These are phyloP conservation scores for Acacia acuminata DNA, from an alignment of 306 rosid species.

Conservation along the genomic window DNA sequence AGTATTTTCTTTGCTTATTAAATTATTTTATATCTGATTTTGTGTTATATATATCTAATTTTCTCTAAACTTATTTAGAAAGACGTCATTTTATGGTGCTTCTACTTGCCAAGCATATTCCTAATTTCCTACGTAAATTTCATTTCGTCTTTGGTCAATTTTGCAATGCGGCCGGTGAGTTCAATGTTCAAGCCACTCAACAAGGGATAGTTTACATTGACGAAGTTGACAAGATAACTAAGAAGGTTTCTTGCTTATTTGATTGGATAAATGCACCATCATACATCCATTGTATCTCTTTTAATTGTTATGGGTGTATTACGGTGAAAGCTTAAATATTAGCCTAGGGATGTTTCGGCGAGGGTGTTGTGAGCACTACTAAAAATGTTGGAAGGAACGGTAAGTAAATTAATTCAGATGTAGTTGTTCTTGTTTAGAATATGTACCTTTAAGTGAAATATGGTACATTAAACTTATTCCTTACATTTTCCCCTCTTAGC, in stretches of 20 bases:
- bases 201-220: constrained; percentile 97
- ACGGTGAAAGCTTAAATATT: constrained; percentile 88
- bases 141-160: constrained; percentile 29
- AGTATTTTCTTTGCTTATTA: no score
- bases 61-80: neutral
- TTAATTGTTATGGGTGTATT: constrained; percentile 31
- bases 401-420: constrained; percentile 48
- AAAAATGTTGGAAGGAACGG: constrained; percentile 99
- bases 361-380: constrained; percentile 94
- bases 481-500: neutral
- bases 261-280: neutral
- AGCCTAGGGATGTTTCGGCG: constrained; percentile 99
- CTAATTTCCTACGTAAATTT: constrained; percentile 18
- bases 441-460: neutral
- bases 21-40: neutral
- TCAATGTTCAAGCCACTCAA: constrained; percentile 97
- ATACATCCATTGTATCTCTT: constrained; percentile 23
- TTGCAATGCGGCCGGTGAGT: constrained; percentile 76
- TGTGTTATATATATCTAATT: neutral
- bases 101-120: constrained; percentile 15
- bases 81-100: neutral
- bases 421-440: constrained; percentile 23
- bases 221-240: constrained; percentile 99
- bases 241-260: constrained; percentile 65
- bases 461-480: neutral